A percentile compares a stretch with the other conserved stretches of the same genome.
Evolutionary conservation across 208 protist species (phyloP).

Genomic region (Leishmania arabica): DNA sequence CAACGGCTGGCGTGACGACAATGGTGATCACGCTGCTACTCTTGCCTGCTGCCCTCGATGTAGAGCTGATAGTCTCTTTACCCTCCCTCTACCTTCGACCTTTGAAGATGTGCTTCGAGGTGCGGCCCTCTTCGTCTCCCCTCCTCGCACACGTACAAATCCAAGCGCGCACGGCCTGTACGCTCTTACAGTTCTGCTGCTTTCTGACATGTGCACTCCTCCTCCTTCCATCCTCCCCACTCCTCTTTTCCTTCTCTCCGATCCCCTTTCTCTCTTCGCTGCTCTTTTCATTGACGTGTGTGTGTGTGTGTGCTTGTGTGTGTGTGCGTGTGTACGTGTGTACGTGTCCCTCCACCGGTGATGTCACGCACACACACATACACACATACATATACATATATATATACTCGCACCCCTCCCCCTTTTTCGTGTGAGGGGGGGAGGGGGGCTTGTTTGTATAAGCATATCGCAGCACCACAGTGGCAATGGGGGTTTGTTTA

Average conservation of each 20-base stretch:
- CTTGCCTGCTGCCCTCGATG: background rate
- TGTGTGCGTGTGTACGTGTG: background rate
- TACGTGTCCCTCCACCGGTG: background rate
- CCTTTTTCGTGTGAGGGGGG: background rate
- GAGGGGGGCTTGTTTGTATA: background rate
- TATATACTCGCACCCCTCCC: background rate
- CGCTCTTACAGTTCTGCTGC: background rate
- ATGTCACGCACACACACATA: background rate
- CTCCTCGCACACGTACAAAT: background rate
- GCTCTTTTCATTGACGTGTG: background rate
- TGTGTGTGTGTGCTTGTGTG: too few species aligned
- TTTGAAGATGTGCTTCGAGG: background rate
- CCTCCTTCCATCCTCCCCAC: background rate
- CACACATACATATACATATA: background rate
- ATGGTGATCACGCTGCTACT: background rate
- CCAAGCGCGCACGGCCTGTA: background rate
- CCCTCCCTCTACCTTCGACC: background rate
- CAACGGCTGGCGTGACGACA: background rate
- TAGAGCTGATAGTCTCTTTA: background rate
- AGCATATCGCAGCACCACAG: background rate
- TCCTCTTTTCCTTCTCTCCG: background rate
- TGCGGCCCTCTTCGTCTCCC: background rate
- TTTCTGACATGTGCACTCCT: background rate
- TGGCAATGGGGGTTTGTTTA: conserved; percentile 7
- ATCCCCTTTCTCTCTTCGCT: background rate